Evolutionary conservation across 352 stramenopile genomes (phyloP).

Genomic region (Pythium dissotocum): DNA sequence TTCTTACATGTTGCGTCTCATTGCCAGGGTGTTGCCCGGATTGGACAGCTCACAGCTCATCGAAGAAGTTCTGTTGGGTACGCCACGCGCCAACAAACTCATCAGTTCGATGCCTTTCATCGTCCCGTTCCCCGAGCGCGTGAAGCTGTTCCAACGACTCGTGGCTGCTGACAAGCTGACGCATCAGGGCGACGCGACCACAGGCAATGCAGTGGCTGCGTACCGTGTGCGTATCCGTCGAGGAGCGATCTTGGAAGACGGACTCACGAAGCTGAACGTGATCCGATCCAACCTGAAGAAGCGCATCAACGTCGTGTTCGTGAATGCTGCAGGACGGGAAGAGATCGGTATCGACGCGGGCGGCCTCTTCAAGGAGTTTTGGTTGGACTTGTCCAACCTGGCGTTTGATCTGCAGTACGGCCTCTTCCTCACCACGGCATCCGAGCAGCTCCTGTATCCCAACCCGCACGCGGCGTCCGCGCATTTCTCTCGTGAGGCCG

Average conservation of each 20-base stretch:
- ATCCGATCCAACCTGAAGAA: constrained; percentile 88
- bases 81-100: constrained; percentile 55
- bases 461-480: constrained; percentile 89
- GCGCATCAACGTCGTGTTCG: constrained; percentile 75
- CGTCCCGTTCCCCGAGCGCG: constrained; percentile 67
- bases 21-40: constrained; percentile 51
- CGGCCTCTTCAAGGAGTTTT: constrained; percentile 98
- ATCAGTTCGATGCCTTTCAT: constrained; percentile 77
- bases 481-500: constrained; percentile 72
- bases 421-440: constrained; percentile 64
- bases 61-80: constrained; percentile 51
- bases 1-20: neutral
- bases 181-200: constrained; percentile 44
- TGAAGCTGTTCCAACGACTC: constrained; percentile 68
- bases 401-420: constrained; percentile 94
- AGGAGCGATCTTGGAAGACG: constrained; percentile 84
- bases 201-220: constrained; percentile 21
- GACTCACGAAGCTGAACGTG: constrained; percentile 83
- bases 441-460: constrained; percentile 90
- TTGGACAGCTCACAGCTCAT: constrained; percentile 60
- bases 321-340: constrained; percentile 88
- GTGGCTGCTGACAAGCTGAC: constrained; percentile 54
- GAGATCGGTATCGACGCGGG: constrained; percentile 96
- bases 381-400: constrained; percentile 86
- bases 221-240: constrained; percentile 72